Percentiles rank a stretch among this genome's conserved stretches.
These are phyloP conservation scores for Aspergillus indologenus DNA, from an alignment of 495 filamentous ascomycete species.

Conservation along the genomic window DNA sequence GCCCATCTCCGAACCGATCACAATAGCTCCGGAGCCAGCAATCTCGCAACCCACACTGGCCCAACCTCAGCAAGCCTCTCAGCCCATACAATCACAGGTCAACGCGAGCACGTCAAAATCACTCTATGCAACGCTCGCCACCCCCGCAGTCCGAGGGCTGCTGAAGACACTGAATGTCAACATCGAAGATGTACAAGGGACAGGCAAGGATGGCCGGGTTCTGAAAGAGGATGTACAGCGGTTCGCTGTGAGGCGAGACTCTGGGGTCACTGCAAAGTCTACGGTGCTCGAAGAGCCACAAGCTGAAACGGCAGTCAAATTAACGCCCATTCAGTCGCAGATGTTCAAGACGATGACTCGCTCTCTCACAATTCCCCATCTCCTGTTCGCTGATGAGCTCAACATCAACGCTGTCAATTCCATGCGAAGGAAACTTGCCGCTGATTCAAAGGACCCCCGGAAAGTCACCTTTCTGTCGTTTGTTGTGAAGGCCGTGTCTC, in stretches of 20 bases:
- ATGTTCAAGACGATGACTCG: constrained; percentile 99
- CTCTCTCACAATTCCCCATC: constrained; percentile 86
- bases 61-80: constrained; percentile 17
- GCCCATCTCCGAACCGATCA: constrained; percentile 27
- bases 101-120: constrained; percentile 22
- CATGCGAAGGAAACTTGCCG: constrained; percentile 61
- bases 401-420: constrained; percentile 68
- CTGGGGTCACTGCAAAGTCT: constrained; percentile 14
- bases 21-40: constrained; percentile 16
- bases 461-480: constrained; percentile 92
- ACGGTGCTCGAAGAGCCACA: constrained; percentile 41
- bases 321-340: constrained; percentile 77
- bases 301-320: constrained; percentile 59
- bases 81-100: constrained; percentile 9
- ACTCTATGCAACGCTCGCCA: constrained; percentile 72
- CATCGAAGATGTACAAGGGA: constrained; percentile 74
- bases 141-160: constrained; percentile 87
- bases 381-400: constrained; percentile 86
- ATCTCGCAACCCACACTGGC: constrained; percentile 17
- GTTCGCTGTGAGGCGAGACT: constrained; percentile 47
- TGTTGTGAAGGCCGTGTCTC: constrained; percentile 88
- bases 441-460: constrained; percentile 39
- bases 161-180: constrained; percentile 72
- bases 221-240: constrained; percentile 90
- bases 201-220: constrained; percentile 89